These are phyloP conservation scores for Prunus armeniaca DNA, from an alignment of 306 rosid genomes.

Conservation along the genomic window DNA sequence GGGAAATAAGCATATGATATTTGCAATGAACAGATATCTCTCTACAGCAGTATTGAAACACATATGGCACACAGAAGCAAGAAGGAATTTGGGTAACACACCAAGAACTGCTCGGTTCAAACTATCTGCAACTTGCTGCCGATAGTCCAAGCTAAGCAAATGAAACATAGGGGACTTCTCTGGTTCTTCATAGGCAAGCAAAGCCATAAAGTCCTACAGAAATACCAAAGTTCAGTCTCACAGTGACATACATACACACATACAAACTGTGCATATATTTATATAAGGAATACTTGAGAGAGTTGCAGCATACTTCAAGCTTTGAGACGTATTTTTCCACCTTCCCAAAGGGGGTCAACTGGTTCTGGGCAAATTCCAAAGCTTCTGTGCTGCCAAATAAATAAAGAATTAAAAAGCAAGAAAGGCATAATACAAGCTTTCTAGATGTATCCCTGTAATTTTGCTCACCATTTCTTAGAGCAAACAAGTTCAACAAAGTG, in stretches of 20 bases:
- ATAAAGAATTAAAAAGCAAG: slow-evolving; percentile 22
- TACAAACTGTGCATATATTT: neutral
- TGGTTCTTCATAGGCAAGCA: slow-evolving; percentile 92
- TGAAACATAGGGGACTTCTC: slow-evolving; percentile 88
- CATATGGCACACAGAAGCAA: slow-evolving; percentile 1
- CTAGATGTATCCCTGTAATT: slow-evolving; percentile 12
- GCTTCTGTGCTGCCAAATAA: slow-evolving; percentile 94
- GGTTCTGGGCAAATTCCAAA: slow-evolving; percentile 80
- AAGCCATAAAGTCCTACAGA: slow-evolving; percentile 74
- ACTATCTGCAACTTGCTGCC: slow-evolving; percentile 74
- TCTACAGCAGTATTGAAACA: slow-evolving; percentile 1
- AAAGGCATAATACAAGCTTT: slow-evolving; percentile 13
- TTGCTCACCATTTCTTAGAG: slow-evolving; percentile 73
- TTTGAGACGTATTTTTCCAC: slow-evolving; percentile 52
- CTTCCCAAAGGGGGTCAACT: slow-evolving; percentile 73
- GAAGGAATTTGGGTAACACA: slow-evolving; percentile 38
- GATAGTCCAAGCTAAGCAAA: slow-evolving; percentile 71
- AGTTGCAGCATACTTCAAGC: slow-evolving; percentile 54
- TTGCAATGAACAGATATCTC: neutral
- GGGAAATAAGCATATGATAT: neutral
- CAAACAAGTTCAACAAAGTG: slow-evolving; percentile 86
- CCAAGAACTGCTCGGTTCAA: slow-evolving; percentile 82
- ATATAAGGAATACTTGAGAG: neutral
- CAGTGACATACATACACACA: neutral
- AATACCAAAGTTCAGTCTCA: slow-evolving; percentile 8